A percentile compares a stretch with the other conserved stretches of the same genome.
phyloP scores from a whole-genome alignment of 2,329 filamentous ascomycete genomes.

The Sarocladium brachiariae region DNA sequence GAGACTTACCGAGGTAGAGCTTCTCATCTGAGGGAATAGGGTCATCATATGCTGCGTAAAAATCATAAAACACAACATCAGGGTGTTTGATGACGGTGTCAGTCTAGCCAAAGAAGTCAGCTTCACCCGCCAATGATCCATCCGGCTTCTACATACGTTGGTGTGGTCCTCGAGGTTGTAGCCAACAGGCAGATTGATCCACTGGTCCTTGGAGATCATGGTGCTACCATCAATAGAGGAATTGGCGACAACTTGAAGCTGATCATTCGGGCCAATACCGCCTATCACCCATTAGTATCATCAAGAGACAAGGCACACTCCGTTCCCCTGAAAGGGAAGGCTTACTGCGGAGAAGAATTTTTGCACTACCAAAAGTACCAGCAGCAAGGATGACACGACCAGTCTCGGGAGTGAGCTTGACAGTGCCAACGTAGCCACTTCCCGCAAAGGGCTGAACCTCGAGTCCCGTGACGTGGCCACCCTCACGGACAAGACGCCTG shows the following conservation, averaged over 20 bases:
- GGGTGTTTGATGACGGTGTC: slow-evolving; percentile 39
- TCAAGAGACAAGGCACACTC: slow-evolving; percentile 17
- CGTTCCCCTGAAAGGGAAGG: not conserved
- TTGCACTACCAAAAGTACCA: slow-evolving; percentile 63
- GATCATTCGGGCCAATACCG: slow-evolving; percentile 57
- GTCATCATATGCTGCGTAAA: slow-evolving; percentile 51
- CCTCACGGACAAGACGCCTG: slow-evolving; percentile 57
- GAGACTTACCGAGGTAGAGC: slow-evolving; percentile 34
- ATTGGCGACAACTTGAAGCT: slow-evolving; percentile 45
- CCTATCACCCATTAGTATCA: slow-evolving; percentile 17
- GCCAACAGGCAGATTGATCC: slow-evolving; percentile 54
- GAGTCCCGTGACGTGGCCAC: slow-evolving; percentile 58
- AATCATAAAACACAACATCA: slow-evolving; percentile 53
- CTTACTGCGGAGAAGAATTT: slow-evolving; percentile 57
- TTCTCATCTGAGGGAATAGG: slow-evolving; percentile 36
- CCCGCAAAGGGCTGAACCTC: slow-evolving; percentile 53
- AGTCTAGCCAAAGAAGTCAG: slow-evolving; percentile 27
- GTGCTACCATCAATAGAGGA: slow-evolving; percentile 40
- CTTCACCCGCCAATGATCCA: slow-evolving; percentile 6
- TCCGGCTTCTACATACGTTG: slow-evolving; percentile 26
- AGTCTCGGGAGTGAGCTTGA: slow-evolving; percentile 50
- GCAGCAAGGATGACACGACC: slow-evolving; percentile 63
- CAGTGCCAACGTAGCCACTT: slow-evolving; percentile 47
- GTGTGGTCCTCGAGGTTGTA: slow-evolving; percentile 52
- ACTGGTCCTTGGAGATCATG: slow-evolving; percentile 42